Evolutionary conservation across 768 basidiomycete genomes (phyloP).

Genomic region (Mycena haematopus): DNA sequence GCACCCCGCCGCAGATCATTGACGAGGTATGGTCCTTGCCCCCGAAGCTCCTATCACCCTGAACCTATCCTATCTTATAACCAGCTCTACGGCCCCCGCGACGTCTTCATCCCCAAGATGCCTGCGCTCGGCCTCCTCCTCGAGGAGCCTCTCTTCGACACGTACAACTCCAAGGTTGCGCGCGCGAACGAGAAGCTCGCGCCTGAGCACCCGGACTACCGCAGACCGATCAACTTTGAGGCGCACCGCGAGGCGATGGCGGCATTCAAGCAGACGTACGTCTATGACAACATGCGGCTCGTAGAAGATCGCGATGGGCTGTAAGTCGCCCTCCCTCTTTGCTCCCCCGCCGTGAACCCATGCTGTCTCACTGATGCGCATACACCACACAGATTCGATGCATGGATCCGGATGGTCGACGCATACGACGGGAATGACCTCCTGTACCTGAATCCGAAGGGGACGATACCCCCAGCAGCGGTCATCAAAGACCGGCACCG

Average conservation of each 20-base stretch:
- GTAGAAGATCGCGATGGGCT: conserved; percentile 81
- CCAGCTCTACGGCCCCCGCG: conserved; percentile 79
- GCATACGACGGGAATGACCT: conserved; percentile 79
- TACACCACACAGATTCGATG: conserved; percentile 65
- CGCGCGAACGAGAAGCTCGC: conserved; percentile 58
- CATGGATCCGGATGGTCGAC: conserved; percentile 83
- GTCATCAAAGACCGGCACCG: conserved; percentile 57
- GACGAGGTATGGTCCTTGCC: conserved; percentile 57
- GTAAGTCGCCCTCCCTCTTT: conserved; percentile 51
- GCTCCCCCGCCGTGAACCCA: no score
- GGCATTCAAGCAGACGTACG: conserved; percentile 82
- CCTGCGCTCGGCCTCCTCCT: conserved; percentile 93
- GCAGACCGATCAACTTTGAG: conserved; percentile 78
- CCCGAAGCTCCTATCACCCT: not conserved
- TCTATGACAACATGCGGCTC: conserved; percentile 86
- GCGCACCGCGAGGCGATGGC: conserved; percentile 70
- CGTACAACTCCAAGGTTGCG: conserved; percentile 70
- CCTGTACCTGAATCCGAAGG: conserved; percentile 77
- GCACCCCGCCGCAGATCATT: conserved; percentile 76
- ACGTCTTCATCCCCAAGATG: conserved; percentile 92
- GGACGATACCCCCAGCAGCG: conserved; percentile 74
- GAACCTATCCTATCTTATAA: not conserved
- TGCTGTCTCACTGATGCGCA: not conserved
- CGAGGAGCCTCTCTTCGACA: conserved; percentile 83
- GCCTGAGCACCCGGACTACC: conserved; percentile 63